These are phyloP conservation scores for Trichoderma cornu-damae DNA, from an alignment of 2,329 filamentous ascomycete genomes.

Conservation along the genomic window DNA sequence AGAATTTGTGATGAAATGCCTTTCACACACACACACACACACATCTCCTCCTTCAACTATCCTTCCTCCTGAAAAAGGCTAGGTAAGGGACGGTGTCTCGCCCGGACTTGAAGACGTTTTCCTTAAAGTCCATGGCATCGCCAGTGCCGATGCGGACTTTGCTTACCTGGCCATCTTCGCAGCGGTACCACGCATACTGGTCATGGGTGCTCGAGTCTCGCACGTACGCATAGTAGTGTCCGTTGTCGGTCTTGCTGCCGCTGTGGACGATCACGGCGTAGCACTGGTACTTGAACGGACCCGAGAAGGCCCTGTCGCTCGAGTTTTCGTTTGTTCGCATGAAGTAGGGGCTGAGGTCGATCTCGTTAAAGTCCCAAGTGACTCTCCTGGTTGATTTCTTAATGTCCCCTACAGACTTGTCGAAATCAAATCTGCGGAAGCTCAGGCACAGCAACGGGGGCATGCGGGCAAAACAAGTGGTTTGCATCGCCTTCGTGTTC, in stretches of 20 bases:
- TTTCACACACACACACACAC: no score
- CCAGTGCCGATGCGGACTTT: conserved; percentile 40
- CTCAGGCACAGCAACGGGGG: conserved; percentile 75
- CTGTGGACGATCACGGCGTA: conserved; percentile 80
- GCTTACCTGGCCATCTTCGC: conserved; percentile 43
- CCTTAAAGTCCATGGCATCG: conserved; percentile 32
- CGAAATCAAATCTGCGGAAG: conserved; percentile 56
- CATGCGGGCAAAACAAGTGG: conserved; percentile 68
- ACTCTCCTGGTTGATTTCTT: conserved; percentile 67
- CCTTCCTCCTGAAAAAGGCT: conserved; percentile 42
- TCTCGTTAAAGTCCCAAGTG: conserved; percentile 68
- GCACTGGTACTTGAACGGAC: conserved; percentile 71
- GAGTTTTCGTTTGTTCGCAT: conserved; percentile 35
- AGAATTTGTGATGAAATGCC: background rate
- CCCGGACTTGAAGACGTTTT: conserved; percentile 37
- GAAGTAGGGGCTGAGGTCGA: conserved; percentile 50
- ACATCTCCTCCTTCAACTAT: background rate
- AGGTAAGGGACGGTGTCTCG: conserved; percentile 42
- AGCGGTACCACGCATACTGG: conserved; percentile 44
- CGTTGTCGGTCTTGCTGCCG: conserved; percentile 61
- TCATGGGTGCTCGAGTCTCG: conserved; percentile 49
- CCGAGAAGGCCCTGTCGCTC: conserved; percentile 39
- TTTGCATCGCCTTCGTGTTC: conserved; percentile 62
- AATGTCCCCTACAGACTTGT: conserved; percentile 32
- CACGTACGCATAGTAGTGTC: conserved; percentile 75